Conservation (phyloP, 163 green algal species). For the Scenedesmus sp. region DNA sequence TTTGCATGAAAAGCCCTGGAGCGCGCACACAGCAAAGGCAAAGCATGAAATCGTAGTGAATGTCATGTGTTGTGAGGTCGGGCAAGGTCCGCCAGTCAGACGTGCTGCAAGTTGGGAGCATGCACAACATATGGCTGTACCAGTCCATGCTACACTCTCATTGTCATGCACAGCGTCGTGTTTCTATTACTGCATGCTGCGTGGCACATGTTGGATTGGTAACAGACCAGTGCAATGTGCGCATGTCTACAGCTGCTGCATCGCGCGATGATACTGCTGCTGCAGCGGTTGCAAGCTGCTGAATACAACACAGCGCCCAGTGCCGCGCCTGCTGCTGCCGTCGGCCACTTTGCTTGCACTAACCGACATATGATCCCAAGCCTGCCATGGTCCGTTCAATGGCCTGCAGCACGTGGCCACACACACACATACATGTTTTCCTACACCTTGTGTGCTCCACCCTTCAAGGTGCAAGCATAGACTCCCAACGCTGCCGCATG, state of each 20-base stretch:
- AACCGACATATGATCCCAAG: conserved; percentile 7
- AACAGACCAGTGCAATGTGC: neutral
- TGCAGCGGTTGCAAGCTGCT: neutral
- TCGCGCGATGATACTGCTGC: neutral
- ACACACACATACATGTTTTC: neutral
- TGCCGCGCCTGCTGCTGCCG: neutral
- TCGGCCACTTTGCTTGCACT: neutral
- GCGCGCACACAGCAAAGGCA: neutral
- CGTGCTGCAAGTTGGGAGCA: too few species aligned
- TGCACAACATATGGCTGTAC: too few species aligned
- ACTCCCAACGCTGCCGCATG: too few species aligned
- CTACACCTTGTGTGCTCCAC: too few species aligned
- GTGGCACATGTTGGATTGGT: neutral
- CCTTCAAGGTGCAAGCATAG: too few species aligned
- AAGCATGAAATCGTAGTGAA: neutral
- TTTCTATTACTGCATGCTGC: too few species aligned
- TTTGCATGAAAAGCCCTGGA: conserved; percentile 6
- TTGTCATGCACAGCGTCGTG: too few species aligned
- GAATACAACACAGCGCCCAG: neutral
- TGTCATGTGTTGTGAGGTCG: too few species aligned
- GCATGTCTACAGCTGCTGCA: neutral
- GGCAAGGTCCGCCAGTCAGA: too few species aligned
- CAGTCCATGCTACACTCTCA: too few species aligned
- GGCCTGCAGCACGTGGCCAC: neutral
- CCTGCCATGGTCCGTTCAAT: conserved; percentile 12